Percentiles rank a stretch among this genome's conserved stretches.
Evolutionary conservation across 371 early-diverging fungal species (phyloP).

Genomic region (Capillidium heterosporum): DNA sequence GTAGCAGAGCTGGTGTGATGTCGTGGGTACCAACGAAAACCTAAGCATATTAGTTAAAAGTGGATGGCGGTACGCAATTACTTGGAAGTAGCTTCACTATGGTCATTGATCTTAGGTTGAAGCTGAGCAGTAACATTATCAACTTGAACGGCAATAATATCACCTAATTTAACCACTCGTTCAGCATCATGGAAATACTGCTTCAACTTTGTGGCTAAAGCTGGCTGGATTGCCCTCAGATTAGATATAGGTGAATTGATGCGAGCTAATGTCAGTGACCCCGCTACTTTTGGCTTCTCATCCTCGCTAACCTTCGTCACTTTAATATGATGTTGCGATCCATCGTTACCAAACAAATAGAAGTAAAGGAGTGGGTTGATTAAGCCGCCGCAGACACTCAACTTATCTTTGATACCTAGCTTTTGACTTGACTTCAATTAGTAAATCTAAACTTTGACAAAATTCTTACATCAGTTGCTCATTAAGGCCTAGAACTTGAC

Average conservation of each 20-base stretch:
- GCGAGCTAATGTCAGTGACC: background rate
- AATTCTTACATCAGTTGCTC: background rate
- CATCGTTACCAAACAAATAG: background rate
- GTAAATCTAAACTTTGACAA: background rate
- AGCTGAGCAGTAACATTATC: conserved; percentile 25
- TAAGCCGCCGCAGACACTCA: background rate
- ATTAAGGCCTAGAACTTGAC: background rate
- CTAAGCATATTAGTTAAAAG: background rate
- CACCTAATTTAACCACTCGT: conserved; percentile 49
- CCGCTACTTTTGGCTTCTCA: background rate
- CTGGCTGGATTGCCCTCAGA: background rate
- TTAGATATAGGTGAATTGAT: background rate
- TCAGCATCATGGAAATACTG: conserved; percentile 45
- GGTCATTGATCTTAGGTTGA: conserved; percentile 12
- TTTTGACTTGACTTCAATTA: background rate
- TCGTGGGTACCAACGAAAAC: background rate
- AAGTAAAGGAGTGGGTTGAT: background rate
- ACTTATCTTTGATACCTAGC: background rate
- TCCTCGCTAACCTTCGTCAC: background rate
- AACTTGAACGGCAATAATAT: conserved; percentile 46
- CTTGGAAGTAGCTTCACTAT: conserved; percentile 13
- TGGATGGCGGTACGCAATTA: conserved; percentile 4
- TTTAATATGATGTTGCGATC: background rate
- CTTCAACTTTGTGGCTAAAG: conserved; percentile 26
- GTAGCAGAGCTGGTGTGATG: conserved; percentile 13